A percentile compares a stretch with the other conserved stretches of the same genome.
phyloP scores from a whole-genome alignment of 2,329 filamentous ascomycete genomes.

The Talaromyces sp. region DNA sequence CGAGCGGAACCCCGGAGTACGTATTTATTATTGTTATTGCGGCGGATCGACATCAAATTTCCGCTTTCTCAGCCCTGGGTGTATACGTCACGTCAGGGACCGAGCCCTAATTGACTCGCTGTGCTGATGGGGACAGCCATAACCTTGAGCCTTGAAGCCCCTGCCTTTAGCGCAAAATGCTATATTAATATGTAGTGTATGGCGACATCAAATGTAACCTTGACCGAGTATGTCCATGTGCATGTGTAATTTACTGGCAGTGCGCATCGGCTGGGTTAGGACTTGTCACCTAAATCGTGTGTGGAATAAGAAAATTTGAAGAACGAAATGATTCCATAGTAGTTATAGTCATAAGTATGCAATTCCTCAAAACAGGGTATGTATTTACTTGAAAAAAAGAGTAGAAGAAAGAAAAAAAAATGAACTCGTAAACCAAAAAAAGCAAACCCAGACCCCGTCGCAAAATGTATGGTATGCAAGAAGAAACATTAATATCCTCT shows the following conservation, averaged over 20 bases:
- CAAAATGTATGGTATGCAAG: neutral
- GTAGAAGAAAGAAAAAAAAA: neutral
- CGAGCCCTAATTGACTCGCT: neutral
- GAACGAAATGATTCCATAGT: neutral
- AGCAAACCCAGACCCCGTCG: neutral
- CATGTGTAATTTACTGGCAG: neutral
- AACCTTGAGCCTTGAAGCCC: neutral
- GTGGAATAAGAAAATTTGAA: neutral
- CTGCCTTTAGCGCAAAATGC: neutral
- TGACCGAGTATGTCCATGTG: neutral
- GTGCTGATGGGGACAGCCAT: no score
- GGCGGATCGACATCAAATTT: neutral
- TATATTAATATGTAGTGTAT: neutral
- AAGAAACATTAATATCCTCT: neutral
- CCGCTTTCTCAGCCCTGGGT: neutral
- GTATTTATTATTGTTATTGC: neutral
- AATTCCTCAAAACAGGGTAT: neutral
- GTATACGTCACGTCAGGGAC: neutral
- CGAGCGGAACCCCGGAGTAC: no score
- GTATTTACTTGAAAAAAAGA: neutral
- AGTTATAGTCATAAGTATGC: neutral
- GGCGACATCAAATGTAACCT: neutral
- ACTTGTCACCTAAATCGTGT: no score
- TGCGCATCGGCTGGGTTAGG: neutral
- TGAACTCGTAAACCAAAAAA: neutral